These are phyloP conservation scores for Yamadazyma diddensiae DNA, from an alignment of 1,139 yeast genomes.

Conservation along the genomic window DNA sequence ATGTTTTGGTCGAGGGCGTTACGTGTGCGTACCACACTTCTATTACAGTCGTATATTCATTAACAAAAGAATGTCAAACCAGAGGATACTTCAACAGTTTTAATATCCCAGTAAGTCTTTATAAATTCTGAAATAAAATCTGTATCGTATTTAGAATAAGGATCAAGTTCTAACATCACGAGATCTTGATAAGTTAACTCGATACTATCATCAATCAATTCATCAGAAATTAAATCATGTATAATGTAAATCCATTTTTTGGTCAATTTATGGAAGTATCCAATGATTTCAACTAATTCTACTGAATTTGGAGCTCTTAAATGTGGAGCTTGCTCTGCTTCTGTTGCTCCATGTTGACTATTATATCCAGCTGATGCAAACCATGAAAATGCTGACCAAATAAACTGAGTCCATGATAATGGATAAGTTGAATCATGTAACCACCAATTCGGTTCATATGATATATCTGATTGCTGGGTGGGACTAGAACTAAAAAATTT, in stretches of 20 bases:
- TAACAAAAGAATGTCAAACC: slow-evolving; percentile 15
- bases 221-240: slow-evolving; percentile 35
- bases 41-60: background rate
- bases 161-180: slow-evolving; percentile 72
- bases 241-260: slow-evolving; percentile 40
- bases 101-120: slow-evolving; percentile 33
- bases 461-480: slow-evolving; percentile 5
- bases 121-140: slow-evolving; percentile 54
- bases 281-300: slow-evolving; percentile 37
- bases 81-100: slow-evolving; percentile 11
- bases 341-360: slow-evolving; percentile 8
- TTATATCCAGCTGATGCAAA: slow-evolving; percentile 78
- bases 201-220: slow-evolving; percentile 15
- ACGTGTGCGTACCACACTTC: slow-evolving; percentile 1
- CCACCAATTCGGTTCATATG: slow-evolving; percentile 46
- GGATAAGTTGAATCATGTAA: slow-evolving; percentile 43
- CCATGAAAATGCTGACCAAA: slow-evolving; percentile 76
- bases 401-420: slow-evolving; percentile 58
- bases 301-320: slow-evolving; percentile 7
- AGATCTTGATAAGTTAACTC: slow-evolving; percentile 56
- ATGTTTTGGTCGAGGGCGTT: slow-evolving; percentile 3
- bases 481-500: slow-evolving; percentile 7
- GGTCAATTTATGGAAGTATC: slow-evolving; percentile 55
- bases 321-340: slow-evolving; percentile 11
- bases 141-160: slow-evolving; percentile 57